phyloP scores from a whole-genome alignment of 768 basidiomycete species.

The Amanita pallidorosea region DNA sequence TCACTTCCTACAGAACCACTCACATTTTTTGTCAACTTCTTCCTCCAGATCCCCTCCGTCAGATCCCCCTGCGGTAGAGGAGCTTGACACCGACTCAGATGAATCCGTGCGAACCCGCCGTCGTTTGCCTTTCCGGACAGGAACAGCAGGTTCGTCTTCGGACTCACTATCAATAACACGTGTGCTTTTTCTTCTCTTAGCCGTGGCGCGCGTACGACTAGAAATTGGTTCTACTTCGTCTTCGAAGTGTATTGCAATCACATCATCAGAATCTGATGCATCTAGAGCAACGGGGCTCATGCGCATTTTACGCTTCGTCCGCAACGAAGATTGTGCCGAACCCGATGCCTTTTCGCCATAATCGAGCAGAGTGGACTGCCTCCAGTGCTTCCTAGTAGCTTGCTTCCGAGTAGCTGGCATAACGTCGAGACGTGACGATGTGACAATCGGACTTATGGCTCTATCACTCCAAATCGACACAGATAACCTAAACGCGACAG shows the following conservation, averaged over 20 bases:
- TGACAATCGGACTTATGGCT: neutral
- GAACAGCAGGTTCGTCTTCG: neutral
- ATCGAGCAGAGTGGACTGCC: conserved; percentile 33
- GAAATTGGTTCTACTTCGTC: neutral
- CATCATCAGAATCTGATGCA: conserved; percentile 1
- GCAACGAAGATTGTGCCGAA: neutral
- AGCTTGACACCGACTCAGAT: conserved; percentile 11
- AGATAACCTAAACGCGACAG: conserved; percentile 8
- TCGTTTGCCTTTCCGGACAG: conserved; percentile 24
- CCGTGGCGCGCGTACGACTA: neutral
- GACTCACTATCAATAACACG: neutral
- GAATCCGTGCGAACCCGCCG: conserved; percentile 10
- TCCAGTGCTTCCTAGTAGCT: conserved; percentile 15
- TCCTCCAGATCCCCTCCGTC: conserved; percentile 28
- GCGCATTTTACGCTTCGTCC: neutral
- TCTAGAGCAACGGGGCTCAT: neutral
- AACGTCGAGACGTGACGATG: neutral
- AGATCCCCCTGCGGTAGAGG: conserved; percentile 6
- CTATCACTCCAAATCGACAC: conserved; percentile 3
- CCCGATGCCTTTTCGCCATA: conserved; percentile 5
- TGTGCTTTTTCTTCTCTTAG: neutral
- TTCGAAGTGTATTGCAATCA: neutral
- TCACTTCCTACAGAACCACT: conserved; percentile 12
- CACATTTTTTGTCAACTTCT: conserved; percentile 51
- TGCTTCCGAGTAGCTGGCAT: conserved; percentile 8